phyloP scores from a whole-genome alignment of 352 stramenopile genomes.

The Phytophthora ramorum region DNA sequence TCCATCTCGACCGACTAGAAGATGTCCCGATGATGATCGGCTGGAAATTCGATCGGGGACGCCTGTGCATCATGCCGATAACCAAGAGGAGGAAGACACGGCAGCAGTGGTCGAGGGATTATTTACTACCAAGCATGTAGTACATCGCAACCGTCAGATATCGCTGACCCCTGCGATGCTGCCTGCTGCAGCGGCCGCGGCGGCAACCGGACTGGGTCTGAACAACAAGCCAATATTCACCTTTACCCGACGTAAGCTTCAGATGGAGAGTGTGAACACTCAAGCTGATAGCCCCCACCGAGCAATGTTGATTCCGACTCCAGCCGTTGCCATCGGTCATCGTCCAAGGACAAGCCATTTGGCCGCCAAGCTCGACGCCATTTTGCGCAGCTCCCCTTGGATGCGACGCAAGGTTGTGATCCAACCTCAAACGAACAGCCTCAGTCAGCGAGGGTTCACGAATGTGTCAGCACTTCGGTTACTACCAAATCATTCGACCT shows the following conservation, averaged over 20 bases:
- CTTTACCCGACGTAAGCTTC: constrained; percentile 34
- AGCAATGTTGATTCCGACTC: constrained; percentile 2
- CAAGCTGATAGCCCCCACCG: background rate
- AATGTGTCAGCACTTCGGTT: constrained; percentile 19
- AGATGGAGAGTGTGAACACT: constrained; percentile 20
- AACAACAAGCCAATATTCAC: constrained; percentile 40
- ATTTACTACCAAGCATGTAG: constrained; percentile 34
- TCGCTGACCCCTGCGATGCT: constrained; percentile 32
- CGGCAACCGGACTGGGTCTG: constrained; percentile 17
- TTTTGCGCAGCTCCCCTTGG: constrained; percentile 62
- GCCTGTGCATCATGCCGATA: background rate
- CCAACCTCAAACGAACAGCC: constrained; percentile 37
- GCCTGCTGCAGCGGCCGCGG: constrained; percentile 26
- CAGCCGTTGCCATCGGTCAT: constrained; percentile 16
- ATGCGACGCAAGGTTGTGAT: constrained; percentile 69
- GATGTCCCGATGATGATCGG: constrained; percentile 7
- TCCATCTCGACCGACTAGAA: constrained; percentile 9
- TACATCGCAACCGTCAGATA: constrained; percentile 36
- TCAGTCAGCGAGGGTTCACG: constrained; percentile 21
- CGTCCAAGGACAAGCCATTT: constrained; percentile 46
- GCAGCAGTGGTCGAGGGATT: constrained; percentile 23
- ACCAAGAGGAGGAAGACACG: constrained; percentile 23
- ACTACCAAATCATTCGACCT: constrained; percentile 3
- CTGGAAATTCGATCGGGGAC: constrained; percentile 15
- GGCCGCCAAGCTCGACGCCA: constrained; percentile 64